Evolutionary conservation across 306 rosid species (phyloP), one percentile per base, ranked within the genome.

Genomic region (Pyrus pyrifolia): DNA sequence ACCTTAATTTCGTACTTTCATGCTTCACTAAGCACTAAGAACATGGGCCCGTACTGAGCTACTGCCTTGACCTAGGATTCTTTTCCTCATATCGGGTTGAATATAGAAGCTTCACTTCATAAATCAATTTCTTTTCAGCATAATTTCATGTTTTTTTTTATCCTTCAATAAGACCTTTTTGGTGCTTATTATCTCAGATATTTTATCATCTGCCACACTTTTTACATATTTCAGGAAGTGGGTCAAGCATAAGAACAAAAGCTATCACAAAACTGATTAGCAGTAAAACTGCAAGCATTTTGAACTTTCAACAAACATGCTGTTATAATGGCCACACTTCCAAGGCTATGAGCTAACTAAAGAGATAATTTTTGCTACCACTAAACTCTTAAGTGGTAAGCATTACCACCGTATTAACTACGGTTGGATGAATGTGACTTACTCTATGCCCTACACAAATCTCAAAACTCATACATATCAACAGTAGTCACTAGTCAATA

Each of bases 201-300:
- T 23, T 6, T 21, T 67, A 71, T 17, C 44, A 19, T 55, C 33
- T 15, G 19, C 29, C 12, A 29, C 72, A 58, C 52, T 71, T 76
- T 40, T 40, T 19, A 59, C 46, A n/a, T 74, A 83, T 35, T 59
- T 63, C 62, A 90, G 97, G 96, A 73, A 92, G 97, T 72, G 97
- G 98, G 55, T 89, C 87, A 92, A 90, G 87, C 55, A 49, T 49
- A 15, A 49, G 5, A 49, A 15, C 15, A 45, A 68, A 11, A 61
- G 11, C 21, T 27, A 22, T 58, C 40, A 31, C 12, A 57, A 8
- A 73, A 73, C 1, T 22, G 22, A 42, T 42, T 3, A 25, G 57
- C 44, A 73, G 44, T 25, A 73, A 73, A 23, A 52, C 58, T 60
- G 29, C 8, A 60, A 40, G 3, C 58, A 63, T 15, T 15, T 14